Evolutionary conservation across 225 moss, liverwort and hornwort species (phyloP).

Genomic region (Bryum argenteum): DNA sequence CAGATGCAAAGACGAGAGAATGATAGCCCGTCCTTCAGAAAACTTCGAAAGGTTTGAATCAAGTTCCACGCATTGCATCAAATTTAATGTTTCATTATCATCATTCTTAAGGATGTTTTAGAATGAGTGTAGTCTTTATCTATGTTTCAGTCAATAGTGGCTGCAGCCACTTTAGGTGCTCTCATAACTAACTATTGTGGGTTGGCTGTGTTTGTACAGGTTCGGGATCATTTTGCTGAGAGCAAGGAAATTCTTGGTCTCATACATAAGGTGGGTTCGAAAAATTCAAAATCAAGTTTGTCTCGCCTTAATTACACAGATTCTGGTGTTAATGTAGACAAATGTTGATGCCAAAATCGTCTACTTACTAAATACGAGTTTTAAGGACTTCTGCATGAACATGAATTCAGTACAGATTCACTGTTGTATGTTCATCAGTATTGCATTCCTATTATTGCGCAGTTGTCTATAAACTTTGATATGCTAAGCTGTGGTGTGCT

Average conservation of each 20-base stretch:
- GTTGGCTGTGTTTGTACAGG: conserved; percentile 29
- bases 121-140: not conserved
- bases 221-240: conserved; percentile 25
- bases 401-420: not conserved
- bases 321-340: not conserved
- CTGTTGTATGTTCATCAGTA: not conserved
- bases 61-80: not conserved
- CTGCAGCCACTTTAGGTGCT: conserved; percentile 4
- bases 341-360: not conserved
- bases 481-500: conserved; percentile 19
- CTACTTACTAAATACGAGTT: not conserved
- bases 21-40: conserved; percentile 68
- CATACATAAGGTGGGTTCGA: conserved; percentile 21
- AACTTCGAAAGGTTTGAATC: conserved; percentile 64
- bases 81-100: not conserved
- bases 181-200: not conserved
- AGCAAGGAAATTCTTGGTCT: conserved; percentile 26
- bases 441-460: not conserved
- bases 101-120: not conserved
- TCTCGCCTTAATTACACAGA: not conserved
- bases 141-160: too few species aligned
- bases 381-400: not conserved
- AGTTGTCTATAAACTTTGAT: not conserved
- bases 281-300: conserved; percentile 15
- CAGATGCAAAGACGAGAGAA: conserved; percentile 95